Base-by-base conservation (phyloP, 768 basidiomycete species). In the Termitomyces sp. region DNA sequence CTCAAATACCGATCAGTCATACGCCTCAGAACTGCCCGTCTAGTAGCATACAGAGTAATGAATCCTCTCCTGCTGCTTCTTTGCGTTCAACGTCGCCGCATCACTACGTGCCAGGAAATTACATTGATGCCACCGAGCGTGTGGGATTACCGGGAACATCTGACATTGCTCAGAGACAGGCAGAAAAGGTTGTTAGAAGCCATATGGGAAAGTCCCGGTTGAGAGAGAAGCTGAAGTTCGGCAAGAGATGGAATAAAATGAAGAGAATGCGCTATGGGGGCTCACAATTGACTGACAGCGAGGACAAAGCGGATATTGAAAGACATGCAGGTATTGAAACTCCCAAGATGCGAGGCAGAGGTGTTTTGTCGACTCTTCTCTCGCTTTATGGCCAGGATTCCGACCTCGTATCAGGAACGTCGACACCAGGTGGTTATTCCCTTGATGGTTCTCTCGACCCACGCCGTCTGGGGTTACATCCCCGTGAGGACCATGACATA, bases 301-400 rank as follows among this genome's bases (percentile, higher is more conserved):
- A 60, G 3, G 57, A 47, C 4, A 58, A 44, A 12, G 53, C 63
- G 12, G 69, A 68, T 57, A 59, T 60, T 13, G 70, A 72, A 53
- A 62, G 58, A 22, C 58, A 63, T 22, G 67, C 59, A 16, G 64
- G 39, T 56, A 39, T 22, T 0, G 56, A 55, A 34, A 57, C 43
- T 31, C 46, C 67, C 8, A 53, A 55, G 10, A 56, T 62, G 5
- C 60, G 67, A 4, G 78, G 74, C 0, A 77, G 76, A 12, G 86
- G 88, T 16, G 81, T 91, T 6, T 75, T 91, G 5, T 84, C 86
- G 2, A 77, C 87, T 1, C 68, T 91, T 41, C 72, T 92, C 46
- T 77, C 85, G 20, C 74, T 90, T 24, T 88, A 90, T 64, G 81
- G 75, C 62, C 72, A 71, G 27, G 71, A 76, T 13, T 4, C 41